Conservation (phyloP, 345 rosid genomes). For the Lumnitzera racemosa region DNA sequence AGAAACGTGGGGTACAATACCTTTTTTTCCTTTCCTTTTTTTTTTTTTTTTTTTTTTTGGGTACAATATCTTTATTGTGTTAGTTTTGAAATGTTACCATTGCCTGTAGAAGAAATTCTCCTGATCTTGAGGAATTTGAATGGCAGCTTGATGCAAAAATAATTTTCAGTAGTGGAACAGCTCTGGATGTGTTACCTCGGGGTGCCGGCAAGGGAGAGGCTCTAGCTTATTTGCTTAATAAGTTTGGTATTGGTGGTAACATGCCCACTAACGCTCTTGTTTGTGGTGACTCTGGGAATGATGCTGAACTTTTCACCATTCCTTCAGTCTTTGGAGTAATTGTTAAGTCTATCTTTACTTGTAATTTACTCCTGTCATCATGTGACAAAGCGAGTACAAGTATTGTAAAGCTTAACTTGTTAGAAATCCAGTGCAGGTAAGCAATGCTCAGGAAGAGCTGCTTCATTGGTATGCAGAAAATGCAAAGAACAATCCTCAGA, state of each 20-base stretch:
- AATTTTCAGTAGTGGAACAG: slow-evolving; percentile 65
- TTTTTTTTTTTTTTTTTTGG: slow-evolving; percentile 11
- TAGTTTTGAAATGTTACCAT: not conserved
- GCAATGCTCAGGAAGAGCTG: slow-evolving; percentile 79
- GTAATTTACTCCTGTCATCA: not conserved
- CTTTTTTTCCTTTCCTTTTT: no score
- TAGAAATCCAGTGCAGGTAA: slow-evolving; percentile 54
- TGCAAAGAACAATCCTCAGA: slow-evolving; percentile 46
- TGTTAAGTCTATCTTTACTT: slow-evolving; percentile 34
- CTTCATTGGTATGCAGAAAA: slow-evolving; percentile 67
- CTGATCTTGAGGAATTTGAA: not conserved
- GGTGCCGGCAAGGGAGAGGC: slow-evolving; percentile 91
- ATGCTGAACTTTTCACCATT: slow-evolving; percentile 65
- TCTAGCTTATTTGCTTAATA: slow-evolving; percentile 56
- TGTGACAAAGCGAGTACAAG: no score
- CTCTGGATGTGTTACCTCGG: slow-evolving; percentile 72
- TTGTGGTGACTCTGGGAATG: slow-evolving; percentile 96
- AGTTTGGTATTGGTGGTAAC: slow-evolving; percentile 39
- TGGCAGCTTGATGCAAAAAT: slow-evolving; percentile 68
- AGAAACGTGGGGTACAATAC: slow-evolving; percentile 57
- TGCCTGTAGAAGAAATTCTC: not conserved
- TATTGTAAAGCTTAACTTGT: not conserved
- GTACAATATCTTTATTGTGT: slow-evolving; percentile 23
- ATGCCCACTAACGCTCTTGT: slow-evolving; percentile 60
- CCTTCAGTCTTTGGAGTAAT: slow-evolving; percentile 72